phyloP scores from a whole-genome alignment of 106 monocot genomes.

The Chionographis japonica region DNA sequence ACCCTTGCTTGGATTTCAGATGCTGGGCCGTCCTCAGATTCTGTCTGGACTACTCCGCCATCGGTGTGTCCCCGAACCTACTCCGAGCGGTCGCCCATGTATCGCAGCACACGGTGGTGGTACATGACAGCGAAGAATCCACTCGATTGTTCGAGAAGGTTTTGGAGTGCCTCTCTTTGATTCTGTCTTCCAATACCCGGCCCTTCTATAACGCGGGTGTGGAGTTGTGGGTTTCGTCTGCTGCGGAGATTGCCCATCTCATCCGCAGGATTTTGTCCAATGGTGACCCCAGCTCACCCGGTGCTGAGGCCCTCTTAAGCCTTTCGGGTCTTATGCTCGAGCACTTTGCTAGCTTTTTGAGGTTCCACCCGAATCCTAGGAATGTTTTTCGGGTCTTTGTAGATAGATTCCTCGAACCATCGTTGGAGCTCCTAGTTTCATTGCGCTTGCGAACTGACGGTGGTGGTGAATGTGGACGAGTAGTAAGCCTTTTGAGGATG shows the following conservation, averaged over 20 bases:
- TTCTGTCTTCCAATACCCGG: slow-evolving; percentile 44
- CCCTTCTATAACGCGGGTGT: slow-evolving; percentile 60
- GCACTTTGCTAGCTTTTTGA: slow-evolving; percentile 62
- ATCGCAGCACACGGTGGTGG: slow-evolving; percentile 9
- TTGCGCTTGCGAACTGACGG: slow-evolving; percentile 26
- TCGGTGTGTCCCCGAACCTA: slow-evolving; percentile 40
- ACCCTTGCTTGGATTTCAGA: slow-evolving; percentile 59
- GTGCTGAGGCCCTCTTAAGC: slow-evolving; percentile 11
- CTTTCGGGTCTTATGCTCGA: slow-evolving; percentile 46
- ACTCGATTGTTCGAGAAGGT: slow-evolving; percentile 22
- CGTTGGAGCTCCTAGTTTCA: slow-evolving; percentile 60
- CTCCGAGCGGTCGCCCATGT: slow-evolving; percentile 46
- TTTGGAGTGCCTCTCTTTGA: slow-evolving; percentile 40
- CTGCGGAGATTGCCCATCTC: slow-evolving; percentile 35
- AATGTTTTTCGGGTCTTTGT: slow-evolving; percentile 74
- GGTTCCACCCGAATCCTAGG: slow-evolving; percentile 66
- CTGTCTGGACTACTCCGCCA: slow-evolving; percentile 45
- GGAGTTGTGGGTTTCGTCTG: slow-evolving; percentile 73
- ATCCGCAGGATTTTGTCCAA: slow-evolving; percentile 24
- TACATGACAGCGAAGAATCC: slow-evolving; percentile 15
- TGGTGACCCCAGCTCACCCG: background rate
- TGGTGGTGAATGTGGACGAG: slow-evolving; percentile 13
- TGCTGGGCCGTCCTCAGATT: slow-evolving; percentile 64
- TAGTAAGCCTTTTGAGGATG: slow-evolving; percentile 23
- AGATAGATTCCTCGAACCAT: slow-evolving; percentile 61